Conservation (phyloP, 2,329 filamentous ascomycete genomes). For the Fusarium sp. region DNA sequence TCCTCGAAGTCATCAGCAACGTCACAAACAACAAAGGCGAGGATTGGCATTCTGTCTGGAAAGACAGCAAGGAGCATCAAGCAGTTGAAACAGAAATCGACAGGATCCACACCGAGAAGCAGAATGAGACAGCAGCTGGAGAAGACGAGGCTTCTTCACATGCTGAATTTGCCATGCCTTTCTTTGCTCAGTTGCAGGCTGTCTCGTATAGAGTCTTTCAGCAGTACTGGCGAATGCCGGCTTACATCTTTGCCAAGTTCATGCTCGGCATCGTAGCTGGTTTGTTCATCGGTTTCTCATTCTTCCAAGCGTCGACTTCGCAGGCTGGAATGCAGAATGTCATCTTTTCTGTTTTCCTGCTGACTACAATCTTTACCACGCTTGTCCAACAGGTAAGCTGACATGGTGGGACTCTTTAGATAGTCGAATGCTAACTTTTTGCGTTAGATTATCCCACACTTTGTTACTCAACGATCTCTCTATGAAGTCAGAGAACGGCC, state of each 20-base stretch:
- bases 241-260: conserved; percentile 81
- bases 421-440: conserved; percentile 3
- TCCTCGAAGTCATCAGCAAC: conserved; percentile 68
- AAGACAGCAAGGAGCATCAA: conserved; percentile 62
- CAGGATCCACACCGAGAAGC: conserved; percentile 66
- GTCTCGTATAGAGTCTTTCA: conserved; percentile 79
- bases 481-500: conserved; percentile 84
- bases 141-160: conserved; percentile 47
- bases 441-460: conserved; percentile 76
- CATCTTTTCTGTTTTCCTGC: conserved; percentile 81
- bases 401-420: conserved; percentile 32
- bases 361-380: conserved; percentile 79
- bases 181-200: conserved; percentile 72
- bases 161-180: conserved; percentile 83
- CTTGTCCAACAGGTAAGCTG: conserved; percentile 69
- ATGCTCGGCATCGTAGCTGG: conserved; percentile 69
- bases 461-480: conserved; percentile 77
- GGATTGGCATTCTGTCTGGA: conserved; percentile 79
- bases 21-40: conserved; percentile 53
- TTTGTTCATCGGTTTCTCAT: conserved; percentile 82
- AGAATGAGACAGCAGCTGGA: conserved; percentile 25
- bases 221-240: conserved; percentile 86
- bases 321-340: conserved; percentile 80
- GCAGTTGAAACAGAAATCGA: conserved; percentile 72
- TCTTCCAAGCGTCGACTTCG: conserved; percentile 67